phyloP scores from a whole-genome alignment of 768 basidiomycete species.

The Phaeotremella skinneri region DNA sequence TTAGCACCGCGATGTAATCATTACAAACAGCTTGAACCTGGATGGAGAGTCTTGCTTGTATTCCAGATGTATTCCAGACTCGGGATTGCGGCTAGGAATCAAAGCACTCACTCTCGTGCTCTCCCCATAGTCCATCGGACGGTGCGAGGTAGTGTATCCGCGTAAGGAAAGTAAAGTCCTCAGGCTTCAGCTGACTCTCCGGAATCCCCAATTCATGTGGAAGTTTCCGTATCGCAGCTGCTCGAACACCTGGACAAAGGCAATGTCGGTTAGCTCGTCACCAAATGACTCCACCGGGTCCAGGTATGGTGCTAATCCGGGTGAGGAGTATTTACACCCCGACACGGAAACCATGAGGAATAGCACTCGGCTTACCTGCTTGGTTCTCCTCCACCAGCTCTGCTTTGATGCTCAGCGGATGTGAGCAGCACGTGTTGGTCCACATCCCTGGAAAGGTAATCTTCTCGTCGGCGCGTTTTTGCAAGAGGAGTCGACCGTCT shows the following conservation, averaged over 20 bases:
- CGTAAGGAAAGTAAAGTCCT: conserved; percentile 89
- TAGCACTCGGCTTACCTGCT: conserved; percentile 45
- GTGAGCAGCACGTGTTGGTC: conserved; percentile 99
- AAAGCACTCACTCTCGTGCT: conserved; percentile 77
- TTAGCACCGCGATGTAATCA: background rate
- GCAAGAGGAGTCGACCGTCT: conserved; percentile 87
- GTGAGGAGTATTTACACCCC: no score
- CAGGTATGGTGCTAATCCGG: no score
- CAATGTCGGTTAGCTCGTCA: background rate
- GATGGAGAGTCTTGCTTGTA: background rate
- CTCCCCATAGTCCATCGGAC: conserved; percentile 88
- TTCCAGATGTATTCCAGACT: background rate
- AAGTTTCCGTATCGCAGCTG: conserved; percentile 91
- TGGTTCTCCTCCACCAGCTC: conserved; percentile 85
- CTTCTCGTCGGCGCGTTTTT: conserved; percentile 95
- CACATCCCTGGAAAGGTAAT: conserved; percentile 99
- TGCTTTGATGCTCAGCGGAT: conserved; percentile 67
- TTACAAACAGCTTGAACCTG: background rate
- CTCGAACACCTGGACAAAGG: conserved; percentile 64
- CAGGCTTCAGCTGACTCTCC: conserved; percentile 67
- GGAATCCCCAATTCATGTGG: conserved; percentile 97
- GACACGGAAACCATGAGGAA: no score
- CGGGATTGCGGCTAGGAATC: no score
- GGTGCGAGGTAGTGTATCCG: conserved; percentile 97
- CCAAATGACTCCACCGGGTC: no score